phyloP scores from a whole-genome alignment of 495 filamentous ascomycete species.

The Neurospora sp. region DNA sequence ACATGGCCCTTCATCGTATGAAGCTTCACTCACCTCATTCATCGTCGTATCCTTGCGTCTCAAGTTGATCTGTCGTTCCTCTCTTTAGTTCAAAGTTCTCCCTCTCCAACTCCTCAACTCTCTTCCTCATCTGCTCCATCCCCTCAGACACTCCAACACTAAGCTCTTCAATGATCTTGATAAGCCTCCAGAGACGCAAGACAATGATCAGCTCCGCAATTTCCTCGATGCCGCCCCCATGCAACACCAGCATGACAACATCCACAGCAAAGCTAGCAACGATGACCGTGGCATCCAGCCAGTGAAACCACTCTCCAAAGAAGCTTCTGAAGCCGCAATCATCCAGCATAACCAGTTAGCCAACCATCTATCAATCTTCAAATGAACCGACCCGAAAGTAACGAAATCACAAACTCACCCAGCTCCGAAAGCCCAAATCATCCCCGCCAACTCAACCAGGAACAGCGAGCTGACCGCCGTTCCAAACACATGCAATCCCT shows the following conservation, averaged over 20 bases:
- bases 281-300: slow-evolving; percentile 55
- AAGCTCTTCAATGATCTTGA: slow-evolving; percentile 58
- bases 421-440: slow-evolving; percentile 46
- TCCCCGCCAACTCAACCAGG: slow-evolving; percentile 46
- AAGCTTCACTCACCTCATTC: neutral
- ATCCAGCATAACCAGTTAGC: neutral
- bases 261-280: slow-evolving; percentile 50
- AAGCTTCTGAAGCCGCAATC: slow-evolving; percentile 31
- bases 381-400: neutral
- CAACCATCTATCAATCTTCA: neutral
- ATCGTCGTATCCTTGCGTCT: neutral
- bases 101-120: slow-evolving; percentile 8
- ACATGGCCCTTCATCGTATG: neutral
- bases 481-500: slow-evolving; percentile 25
- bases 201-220: slow-evolving; percentile 53
- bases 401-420: slow-evolving; percentile 26
- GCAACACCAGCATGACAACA: slow-evolving; percentile 27
- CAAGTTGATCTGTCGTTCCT: neutral
- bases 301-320: slow-evolving; percentile 51
- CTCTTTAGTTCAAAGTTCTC: slow-evolving; percentile 8
- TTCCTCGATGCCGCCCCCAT: slow-evolving; percentile 40
- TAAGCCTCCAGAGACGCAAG: slow-evolving; percentile 56
- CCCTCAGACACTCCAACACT: slow-evolving; percentile 47
- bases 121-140: slow-evolving; percentile 11
- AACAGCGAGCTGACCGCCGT: slow-evolving; percentile 51